Evolutionary conservation across 2,329 filamentous ascomycete genomes (phyloP), one percentile per base, ranked within the genome.

Genomic region (Fusarium domesticum): DNA sequence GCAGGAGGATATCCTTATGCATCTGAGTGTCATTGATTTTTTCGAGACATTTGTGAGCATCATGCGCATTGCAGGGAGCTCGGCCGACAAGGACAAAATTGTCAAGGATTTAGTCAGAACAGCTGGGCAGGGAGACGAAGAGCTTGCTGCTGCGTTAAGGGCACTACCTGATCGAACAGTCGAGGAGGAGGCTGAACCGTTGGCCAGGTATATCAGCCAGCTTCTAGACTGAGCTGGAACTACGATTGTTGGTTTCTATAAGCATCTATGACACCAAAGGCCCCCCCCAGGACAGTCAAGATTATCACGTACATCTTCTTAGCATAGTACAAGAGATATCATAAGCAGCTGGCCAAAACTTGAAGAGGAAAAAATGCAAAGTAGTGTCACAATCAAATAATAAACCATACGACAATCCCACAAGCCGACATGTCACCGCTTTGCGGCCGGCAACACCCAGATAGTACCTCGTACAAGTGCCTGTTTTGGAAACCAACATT

Each of bases 21-120:
- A 74, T 34, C 61, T 75, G 6, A 75, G 52, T 41, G 65, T 80
- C 16, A 61, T 77, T n/a, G 74, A 78, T 49, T 80, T 78, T 47
- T 76, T 76, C 53, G 74, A 79, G 62, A 63, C 66, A 6, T 64
- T 80, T 16, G 61, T 80, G 19, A 73, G 69, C 38, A 64, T 76
- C 25, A 69, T 78, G 66, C 64, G 73, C 12, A 60, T 73, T 5
- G 65, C 70, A 1, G 64, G 62, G 12, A 67, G 61, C 38, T 65
- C 62, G 1, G 30, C 46, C 0, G 62, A 65, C 39, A 68, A 68
- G 44, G 64, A 72, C 16, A 60, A 58, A 4, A 58, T 65, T 6
- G 59, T 74, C 3, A 60, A 65, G 19, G 60, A 59, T 7, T 47
- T 80, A 4, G 58, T 79, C n/a, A 58, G 56, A 25, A 63, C 68